Conservation (phyloP, 805 yeast genomes). For the Saccharomycopsis sp. region DNA sequence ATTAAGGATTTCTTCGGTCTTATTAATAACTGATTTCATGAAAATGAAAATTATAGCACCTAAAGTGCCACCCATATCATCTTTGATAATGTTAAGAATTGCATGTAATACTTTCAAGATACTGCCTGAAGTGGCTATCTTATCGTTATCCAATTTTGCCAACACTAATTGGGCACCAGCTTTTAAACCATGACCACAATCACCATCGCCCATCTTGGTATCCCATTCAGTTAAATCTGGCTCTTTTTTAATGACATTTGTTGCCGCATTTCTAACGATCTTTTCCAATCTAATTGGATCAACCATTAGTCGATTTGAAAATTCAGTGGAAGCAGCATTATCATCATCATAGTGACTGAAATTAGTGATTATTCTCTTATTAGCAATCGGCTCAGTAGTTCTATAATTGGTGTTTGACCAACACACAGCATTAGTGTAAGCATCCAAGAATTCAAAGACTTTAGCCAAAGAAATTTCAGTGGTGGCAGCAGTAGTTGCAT, state of each 20-base stretch:
- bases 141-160: constrained; percentile 1
- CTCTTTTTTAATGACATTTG: constrained; percentile 53
- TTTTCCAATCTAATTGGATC: constrained; percentile 3
- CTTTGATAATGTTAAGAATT: constrained; percentile 77
- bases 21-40: constrained; percentile 44
- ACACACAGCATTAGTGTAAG: constrained; percentile 72
- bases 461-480: constrained; percentile 19
- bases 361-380: constrained; percentile 3
- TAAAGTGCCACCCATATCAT: constrained; percentile 95
- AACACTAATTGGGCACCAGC: constrained; percentile 39
- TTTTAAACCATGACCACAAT: constrained; percentile 86
- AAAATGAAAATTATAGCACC: constrained; percentile 85
- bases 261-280: constrained; percentile 43
- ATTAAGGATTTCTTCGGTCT: constrained; percentile 3
- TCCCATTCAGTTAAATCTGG: constrained; percentile 80
- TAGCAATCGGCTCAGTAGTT: not conserved
- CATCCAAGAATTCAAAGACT: constrained; percentile 54
- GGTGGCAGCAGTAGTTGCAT: constrained; percentile 48
- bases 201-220: constrained; percentile 91
- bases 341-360: constrained; percentile 12
- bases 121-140: constrained; percentile 34
- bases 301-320: not conserved
- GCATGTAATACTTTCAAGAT: constrained; percentile 52
- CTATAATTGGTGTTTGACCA: constrained; percentile 38
- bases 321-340: not conserved